Evolutionary conservation across 768 basidiomycete genomes (phyloP).

Genomic region (Pleurotus citrinopileatus): DNA sequence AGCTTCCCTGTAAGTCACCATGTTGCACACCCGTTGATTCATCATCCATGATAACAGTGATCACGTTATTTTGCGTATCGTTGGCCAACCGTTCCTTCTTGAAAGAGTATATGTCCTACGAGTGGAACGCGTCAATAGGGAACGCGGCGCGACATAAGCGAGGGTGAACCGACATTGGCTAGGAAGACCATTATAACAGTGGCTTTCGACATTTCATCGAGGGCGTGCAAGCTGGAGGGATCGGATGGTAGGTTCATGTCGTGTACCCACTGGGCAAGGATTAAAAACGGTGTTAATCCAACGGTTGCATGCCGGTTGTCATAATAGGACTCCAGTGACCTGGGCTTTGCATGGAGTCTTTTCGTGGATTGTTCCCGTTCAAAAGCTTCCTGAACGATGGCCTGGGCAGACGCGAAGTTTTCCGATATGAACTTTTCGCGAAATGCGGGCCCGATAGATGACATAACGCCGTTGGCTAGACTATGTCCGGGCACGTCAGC

Average conservation of each 20-base stretch:
- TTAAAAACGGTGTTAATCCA: neutral
- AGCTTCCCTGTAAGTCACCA: conserved; percentile 1
- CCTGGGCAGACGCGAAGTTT: neutral
- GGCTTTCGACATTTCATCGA: neutral
- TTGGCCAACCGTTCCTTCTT: conserved; percentile 2
- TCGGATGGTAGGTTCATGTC: neutral
- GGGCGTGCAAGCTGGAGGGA: no score
- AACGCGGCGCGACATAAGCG: no score
- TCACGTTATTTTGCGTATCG: conserved; percentile 3
- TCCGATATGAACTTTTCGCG: neutral
- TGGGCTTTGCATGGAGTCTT: neutral
- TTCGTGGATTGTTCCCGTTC: neutral
- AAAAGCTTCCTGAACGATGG: conserved; percentile 4
- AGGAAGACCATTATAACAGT: conserved; percentile 5
- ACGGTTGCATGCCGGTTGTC: conserved; percentile 2
- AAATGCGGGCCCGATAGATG: no score
- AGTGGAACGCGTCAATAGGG: neutral
- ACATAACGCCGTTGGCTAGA: no score
- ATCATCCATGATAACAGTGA: neutral
- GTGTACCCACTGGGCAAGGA: conserved; percentile 5
- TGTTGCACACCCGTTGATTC: neutral
- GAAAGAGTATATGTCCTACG: conserved; percentile 2
- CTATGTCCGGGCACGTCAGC: no score
- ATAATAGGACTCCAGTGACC: conserved; percentile 1
- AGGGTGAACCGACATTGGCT: neutral